phyloP scores from a whole-genome alignment of 305 asterid genomes.

The Plantago lanceolata region DNA sequence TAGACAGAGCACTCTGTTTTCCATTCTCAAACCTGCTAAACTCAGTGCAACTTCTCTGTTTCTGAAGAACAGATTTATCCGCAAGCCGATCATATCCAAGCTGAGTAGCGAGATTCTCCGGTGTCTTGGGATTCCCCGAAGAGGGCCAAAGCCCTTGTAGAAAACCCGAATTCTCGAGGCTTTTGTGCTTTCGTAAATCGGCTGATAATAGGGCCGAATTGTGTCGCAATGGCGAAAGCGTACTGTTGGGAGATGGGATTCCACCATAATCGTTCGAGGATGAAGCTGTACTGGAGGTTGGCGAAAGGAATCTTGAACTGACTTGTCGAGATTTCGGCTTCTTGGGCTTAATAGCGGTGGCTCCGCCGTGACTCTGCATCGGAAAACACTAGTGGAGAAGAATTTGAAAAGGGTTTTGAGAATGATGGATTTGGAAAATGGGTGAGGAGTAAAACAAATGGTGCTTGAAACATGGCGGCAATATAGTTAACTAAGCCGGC shows the following conservation, averaged over 20 bases:
- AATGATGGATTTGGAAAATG: constrained; percentile 8
- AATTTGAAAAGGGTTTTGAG: constrained; percentile 5
- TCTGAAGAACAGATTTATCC: constrained; percentile 32
- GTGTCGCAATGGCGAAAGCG: constrained; percentile 33
- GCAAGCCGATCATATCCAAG: constrained; percentile 44
- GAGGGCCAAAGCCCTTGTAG: constrained; percentile 72
- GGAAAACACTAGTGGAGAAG: constrained; percentile 11
- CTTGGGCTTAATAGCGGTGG: constrained; percentile 31
- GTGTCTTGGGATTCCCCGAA: constrained; percentile 21
- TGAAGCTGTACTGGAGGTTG: constrained; percentile 26
- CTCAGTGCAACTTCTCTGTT: constrained; percentile 59
- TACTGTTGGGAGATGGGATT: constrained; percentile 39
- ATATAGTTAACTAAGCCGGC: constrained; percentile 58
- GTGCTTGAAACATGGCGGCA: constrained; percentile 64
- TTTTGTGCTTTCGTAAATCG: constrained; percentile 34
- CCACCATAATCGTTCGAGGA: constrained; percentile 22
- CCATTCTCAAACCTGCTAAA: constrained; percentile 38
- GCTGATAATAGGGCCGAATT: constrained; percentile 33
- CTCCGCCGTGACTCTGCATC: constrained; percentile 31
- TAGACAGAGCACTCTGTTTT: constrained; percentile 13
- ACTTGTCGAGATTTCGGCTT: constrained; percentile 58
- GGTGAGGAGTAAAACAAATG: constrained; percentile 41
- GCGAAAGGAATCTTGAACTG: constrained; percentile 60
- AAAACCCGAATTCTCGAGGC: constrained; percentile 44
- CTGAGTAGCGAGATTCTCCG: constrained; percentile 42